Base-by-base conservation (phyloP, 352 stramenopile genomes). In the Globisporangium echinulatum region DNA sequence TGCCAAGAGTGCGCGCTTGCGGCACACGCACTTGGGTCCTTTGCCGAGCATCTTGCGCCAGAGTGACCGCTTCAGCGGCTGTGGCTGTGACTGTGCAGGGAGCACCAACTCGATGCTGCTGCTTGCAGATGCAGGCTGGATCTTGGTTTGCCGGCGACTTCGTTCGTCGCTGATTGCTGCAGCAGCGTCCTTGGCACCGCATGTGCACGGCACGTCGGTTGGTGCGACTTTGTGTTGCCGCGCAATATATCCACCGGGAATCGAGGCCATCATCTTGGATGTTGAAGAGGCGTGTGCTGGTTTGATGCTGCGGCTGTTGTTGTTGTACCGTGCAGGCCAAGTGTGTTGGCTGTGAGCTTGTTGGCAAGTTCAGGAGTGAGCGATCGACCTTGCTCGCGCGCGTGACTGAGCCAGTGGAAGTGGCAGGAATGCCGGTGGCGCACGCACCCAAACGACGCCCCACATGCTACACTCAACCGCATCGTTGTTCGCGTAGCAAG, bases 31-130 rank as follows among this genome's bases (percentile, higher is more conserved):
- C 69, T 85, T 85, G 56, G 75, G 75, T 4, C 75, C 75, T 40
- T 77, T 75, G 37, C 75, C 72, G 33, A 85, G 53, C 19, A 85
- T 53, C 58, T 82, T 82, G 58, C 75, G 73, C 75, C 75, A 85
- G 36, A 82, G 64, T 56, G 72, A 82, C 55, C 72, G 75, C 65
- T 82, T 79, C 33, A 62, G 66, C 42, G 44, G 36, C 54, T 25
- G 6, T 44, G 40, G 40, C 40, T 44, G 40, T 44, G 36, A 58
- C 5, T 51, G 19, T 39, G 52, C 14, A 49, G 52, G 3, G 17
- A 14, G 10, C 37, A 17, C 36, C 17, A 17, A n/a, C 13, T 40
- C 36, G n/a, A 17, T 14, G 53, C n/a, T 62, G 40, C 13, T 46
- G 33, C 8, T 46, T 15, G 11, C n/a, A 13, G 56, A 15, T 38